phyloP scores from a whole-genome alignment of 306 rosid species.

The Vachellia collinsii region DNA sequence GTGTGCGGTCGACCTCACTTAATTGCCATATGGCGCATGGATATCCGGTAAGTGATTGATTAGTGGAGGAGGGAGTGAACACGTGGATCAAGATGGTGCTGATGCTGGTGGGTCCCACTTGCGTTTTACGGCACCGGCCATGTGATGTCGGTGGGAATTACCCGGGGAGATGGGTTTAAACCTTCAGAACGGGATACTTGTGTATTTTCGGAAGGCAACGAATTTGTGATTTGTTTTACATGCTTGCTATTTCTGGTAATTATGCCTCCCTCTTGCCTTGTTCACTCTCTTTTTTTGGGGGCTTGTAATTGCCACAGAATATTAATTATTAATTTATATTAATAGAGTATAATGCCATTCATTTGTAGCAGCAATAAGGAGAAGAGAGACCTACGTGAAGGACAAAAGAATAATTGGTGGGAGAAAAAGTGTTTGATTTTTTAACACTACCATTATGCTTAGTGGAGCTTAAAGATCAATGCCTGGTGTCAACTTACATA shows the following conservation, averaged over 20 bases:
- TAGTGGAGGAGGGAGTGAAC: background rate
- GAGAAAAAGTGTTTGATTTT: background rate
- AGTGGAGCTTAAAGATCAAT: background rate
- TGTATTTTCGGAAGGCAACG: background rate
- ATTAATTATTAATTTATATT: background rate
- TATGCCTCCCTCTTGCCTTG: background rate
- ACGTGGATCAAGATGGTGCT: slow-evolving; percentile 1
- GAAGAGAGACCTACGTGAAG: background rate
- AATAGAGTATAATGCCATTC: background rate
- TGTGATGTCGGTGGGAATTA: slow-evolving; percentile 7
- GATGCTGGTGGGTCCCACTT: background rate
- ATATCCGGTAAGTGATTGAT: background rate
- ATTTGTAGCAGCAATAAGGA: background rate
- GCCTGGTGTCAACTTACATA: background rate
- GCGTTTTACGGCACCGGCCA: background rate
- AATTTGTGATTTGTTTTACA: background rate
- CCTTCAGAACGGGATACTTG: background rate
- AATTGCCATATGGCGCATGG: no score
- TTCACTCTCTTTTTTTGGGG: background rate
- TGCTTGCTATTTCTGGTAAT: slow-evolving; percentile 41
- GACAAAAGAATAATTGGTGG: background rate
- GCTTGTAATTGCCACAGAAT: background rate
- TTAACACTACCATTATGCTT: background rate
- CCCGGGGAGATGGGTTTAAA: background rate
- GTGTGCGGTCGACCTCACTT: slow-evolving; percentile 4